phyloP scores from a whole-genome alignment of 208 protist species.

The Phytomonas serpens region DNA sequence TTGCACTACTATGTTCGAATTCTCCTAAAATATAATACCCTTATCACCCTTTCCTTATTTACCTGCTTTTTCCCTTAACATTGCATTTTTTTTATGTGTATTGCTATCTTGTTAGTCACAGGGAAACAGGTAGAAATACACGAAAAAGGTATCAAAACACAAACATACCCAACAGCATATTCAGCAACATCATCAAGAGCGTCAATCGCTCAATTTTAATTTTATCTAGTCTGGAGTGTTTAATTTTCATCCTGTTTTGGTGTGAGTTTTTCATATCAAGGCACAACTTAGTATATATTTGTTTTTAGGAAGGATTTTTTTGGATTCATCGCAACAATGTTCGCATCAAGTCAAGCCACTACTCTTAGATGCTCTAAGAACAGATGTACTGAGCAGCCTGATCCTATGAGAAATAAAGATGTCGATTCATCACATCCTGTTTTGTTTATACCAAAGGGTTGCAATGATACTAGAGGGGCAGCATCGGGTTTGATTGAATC shows the following conservation, averaged over 20 bases:
- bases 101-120: neutral
- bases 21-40: neutral
- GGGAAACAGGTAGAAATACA: slow-evolving; percentile 6
- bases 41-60: neutral
- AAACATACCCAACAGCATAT: neutral
- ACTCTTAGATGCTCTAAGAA: neutral
- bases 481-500: neutral
- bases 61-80: neutral
- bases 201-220: neutral
- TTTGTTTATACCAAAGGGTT: neutral
- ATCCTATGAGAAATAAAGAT: neutral
- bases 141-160: neutral
- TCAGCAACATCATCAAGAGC: neutral
- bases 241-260: neutral
- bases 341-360: neutral
- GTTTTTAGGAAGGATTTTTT: neutral
- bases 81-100: slow-evolving; percentile 8
- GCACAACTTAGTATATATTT: neutral
- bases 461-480: neutral
- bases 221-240: neutral
- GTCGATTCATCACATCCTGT: neutral
- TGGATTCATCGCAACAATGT: neutral
- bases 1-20: neutral
- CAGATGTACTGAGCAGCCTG: neutral
- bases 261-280: neutral